These are phyloP conservation scores for Vitis rupestris DNA, from an alignment of 164 flowering plant species.

Conservation along the genomic window DNA sequence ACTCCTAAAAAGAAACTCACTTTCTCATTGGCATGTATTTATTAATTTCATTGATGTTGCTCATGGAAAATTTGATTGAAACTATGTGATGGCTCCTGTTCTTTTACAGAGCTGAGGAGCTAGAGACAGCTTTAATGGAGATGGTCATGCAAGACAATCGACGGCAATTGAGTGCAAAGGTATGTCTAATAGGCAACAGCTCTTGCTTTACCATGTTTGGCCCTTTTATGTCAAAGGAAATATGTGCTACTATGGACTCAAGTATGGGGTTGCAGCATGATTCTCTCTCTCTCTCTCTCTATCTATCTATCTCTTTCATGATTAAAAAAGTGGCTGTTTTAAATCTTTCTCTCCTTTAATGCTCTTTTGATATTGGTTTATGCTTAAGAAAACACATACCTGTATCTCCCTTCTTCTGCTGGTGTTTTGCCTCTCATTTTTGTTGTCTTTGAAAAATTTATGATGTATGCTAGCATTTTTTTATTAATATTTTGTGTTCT, in stretches of 20 bases:
- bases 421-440: no score
- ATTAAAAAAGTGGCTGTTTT: no score
- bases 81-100: constrained; percentile 6
- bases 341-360: no score
- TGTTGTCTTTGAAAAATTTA: no score
- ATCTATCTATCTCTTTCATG: neutral
- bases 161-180: constrained; percentile 79
- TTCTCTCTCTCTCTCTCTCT: neutral
- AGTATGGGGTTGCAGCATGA: neutral
- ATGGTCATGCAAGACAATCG: constrained; percentile 88
- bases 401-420: no score
- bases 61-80: neutral
- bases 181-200: constrained; percentile 21
- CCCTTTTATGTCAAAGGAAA: neutral
- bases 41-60: neutral
- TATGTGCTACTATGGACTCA: neutral
- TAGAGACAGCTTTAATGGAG: constrained; percentile 94
- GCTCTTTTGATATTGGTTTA: no score
- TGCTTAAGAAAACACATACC: no score
- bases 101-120: constrained; percentile 81
- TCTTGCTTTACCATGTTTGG: neutral
- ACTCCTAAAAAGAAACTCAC: neutral
- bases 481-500: no score
- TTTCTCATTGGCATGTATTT: neutral
- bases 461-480: no score